Evolutionary conservation across 2,329 filamentous ascomycete species (phyloP), one percentile per base, ranked within the genome.

Genomic region (Calonectria honghensis): DNA sequence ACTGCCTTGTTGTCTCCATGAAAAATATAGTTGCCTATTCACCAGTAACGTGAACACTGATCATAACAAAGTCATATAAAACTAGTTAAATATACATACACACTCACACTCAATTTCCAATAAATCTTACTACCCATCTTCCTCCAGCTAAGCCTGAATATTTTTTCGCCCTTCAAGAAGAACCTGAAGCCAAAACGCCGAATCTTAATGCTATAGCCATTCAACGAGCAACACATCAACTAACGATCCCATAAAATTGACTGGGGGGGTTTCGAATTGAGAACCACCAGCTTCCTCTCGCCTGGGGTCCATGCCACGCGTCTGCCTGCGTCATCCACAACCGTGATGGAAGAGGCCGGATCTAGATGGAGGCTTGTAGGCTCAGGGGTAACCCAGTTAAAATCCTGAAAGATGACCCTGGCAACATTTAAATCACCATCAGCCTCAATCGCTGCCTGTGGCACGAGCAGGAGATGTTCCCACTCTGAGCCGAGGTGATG

Each of bases 381-480:
- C 13, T 67, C 65, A 31, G 54, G 68, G 9, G 78, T 84, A 6
- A 81, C 79, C 88, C 88, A 90, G 5, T 80, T 79, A 3, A 84
- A 83, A 67, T 90, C 87, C 37, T 86, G 83, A 27, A 89, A 84
- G 29, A 91, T 78, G 10, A 89, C 72, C 69, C 84, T 84, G 29
- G 84, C 86, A 11, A 89, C 77, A 31, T 85, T 83, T 13, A 82
- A 75, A 6, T 79, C 80, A 32, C 85, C 83, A 0, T 83, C 75
- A 7, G 85, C 78, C 3, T 78, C 57, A 39, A 86, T 79, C 5
- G 86, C 85, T 70, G 83, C 83, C 39, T 81, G 79, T 2, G 89
- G 89, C 6, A 88, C 83, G 2, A 82, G 81, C 2, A 91, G 79
- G 18, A 87, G 79, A 35, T 84, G 77, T 6, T 79, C 79, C 88